A percentile compares a stretch with the other conserved stretches of the same genome.
Evolutionary conservation across 768 basidiomycete species (phyloP).

Genomic region (Gloeostereum incarnatum): DNA sequence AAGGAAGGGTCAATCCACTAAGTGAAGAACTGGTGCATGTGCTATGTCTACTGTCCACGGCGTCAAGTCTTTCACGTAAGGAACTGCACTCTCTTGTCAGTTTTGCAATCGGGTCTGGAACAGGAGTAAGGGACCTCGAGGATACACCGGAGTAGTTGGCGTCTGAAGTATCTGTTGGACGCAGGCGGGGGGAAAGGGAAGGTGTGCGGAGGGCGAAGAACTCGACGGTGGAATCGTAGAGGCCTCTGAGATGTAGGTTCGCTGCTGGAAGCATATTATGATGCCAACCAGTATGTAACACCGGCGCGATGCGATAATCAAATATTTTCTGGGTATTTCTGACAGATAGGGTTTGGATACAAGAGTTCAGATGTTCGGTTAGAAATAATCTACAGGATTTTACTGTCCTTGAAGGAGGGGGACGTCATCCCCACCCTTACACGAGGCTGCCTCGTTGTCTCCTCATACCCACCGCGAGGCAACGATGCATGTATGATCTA

Average conservation of each 20-base stretch:
- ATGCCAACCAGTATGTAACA: too few species aligned
- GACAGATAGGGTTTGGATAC: too few species aligned
- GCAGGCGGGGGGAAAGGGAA: slow-evolving; percentile 20
- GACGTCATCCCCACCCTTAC: background rate
- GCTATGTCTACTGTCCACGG: slow-evolving; percentile 23
- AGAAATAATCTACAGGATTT: too few species aligned
- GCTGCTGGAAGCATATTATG: slow-evolving; percentile 38
- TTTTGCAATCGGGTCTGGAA: slow-evolving; percentile 28
- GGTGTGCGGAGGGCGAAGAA: slow-evolving; percentile 43
- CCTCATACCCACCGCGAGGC: background rate
- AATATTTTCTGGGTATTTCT: too few species aligned
- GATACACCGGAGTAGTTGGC: slow-evolving; percentile 16
- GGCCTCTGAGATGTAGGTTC: slow-evolving; percentile 34
- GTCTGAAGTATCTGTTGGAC: too few species aligned
- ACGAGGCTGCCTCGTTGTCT: slow-evolving; percentile 7
- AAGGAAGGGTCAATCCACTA: slow-evolving; percentile 27
- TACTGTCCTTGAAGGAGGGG: background rate
- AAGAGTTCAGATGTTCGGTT: too few species aligned
- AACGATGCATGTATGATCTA: too few species aligned
- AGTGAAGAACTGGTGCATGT: slow-evolving; percentile 28
- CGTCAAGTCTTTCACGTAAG: slow-evolving; percentile 39
- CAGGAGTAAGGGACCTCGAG: slow-evolving; percentile 24
- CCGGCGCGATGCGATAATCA: slow-evolving; percentile 22
- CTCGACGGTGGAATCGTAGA: slow-evolving; percentile 50
- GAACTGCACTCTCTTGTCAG: slow-evolving; percentile 31